Evolutionary conservation across 768 basidiomycete genomes (phyloP), one percentile per base, ranked within the genome.

Genomic region (Suillus sp.): DNA sequence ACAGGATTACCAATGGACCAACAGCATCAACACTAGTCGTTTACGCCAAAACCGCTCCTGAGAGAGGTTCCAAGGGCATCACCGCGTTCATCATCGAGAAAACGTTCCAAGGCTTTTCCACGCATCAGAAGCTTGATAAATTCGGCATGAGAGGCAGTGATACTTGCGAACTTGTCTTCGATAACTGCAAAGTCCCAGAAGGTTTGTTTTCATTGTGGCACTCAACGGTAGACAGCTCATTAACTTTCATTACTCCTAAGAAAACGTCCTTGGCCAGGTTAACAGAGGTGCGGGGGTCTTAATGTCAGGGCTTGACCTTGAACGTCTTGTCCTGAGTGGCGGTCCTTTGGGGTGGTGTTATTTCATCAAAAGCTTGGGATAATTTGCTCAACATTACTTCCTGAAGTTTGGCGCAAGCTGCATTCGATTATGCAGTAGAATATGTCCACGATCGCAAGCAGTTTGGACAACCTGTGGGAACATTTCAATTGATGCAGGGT

Each of bases 401-500:
- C 27, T 43, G 14, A 65, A 93, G 92, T 34, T 82, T 96, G 62
- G 95, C 95, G 93, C 95, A 96, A 75, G 89, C 93, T 9, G 93
- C 96, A 5, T 95, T 96, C 70, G 95, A 97, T 74, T 81, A 89
- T 66, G 89, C 92, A 11, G 81, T 94, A 9, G 89, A 91, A 70
- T 97, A 97, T 72, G 84, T 95, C n/a, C 96, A 98, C 71, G 89
- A 95, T 61, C 84, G 96, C 66, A 87, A 93, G 75, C 96, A 98
- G 72, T 98, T 98, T 68, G 93, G 90, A 42, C 86, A 86, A 69
- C 87, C 90, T 11, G 83, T 98, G 48, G 96, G 92, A 25, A 90
- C 90, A 38, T 96, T 97, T 82, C 95, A 97, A 75, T 73, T 97
- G 62, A 97, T 98, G 92, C 96, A 97, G 85, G 95, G 95, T 87